A percentile compares a stretch with the other conserved stretches of the same genome.
These are phyloP conservation scores for Cryptosporidium meleagridis DNA, from an alignment of 169 alveolate species.

Conservation along the genomic window DNA sequence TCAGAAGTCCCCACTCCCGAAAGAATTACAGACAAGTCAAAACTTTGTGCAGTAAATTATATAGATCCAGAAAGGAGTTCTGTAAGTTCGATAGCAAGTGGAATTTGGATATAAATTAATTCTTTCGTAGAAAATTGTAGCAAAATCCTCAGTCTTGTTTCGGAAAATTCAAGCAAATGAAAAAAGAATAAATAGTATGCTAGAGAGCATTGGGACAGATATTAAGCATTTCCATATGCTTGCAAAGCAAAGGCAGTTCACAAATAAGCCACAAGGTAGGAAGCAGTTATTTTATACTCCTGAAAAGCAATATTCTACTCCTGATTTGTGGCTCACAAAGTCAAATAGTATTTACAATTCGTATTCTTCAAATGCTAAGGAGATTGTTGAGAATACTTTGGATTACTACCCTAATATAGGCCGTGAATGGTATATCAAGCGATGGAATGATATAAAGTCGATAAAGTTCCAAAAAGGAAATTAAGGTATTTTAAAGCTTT, in stretches of 20 bases:
- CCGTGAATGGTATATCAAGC: conserved; percentile 50
- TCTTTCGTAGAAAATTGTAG: conserved; percentile 21
- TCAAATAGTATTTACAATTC: conserved; percentile 55
- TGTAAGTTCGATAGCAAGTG: conserved; percentile 20
- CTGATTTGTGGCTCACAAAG: conserved; percentile 68
- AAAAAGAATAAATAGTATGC: conserved; percentile 34
- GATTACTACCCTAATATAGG: conserved; percentile 68
- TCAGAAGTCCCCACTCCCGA: conserved; percentile 14
- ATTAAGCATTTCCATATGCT: conserved; percentile 59
- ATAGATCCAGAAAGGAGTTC: conserved; percentile 26
- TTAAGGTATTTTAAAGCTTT: not conserved
- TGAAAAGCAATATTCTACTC: conserved; percentile 47
- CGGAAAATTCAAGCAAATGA: conserved; percentile 61
- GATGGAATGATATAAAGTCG: conserved; percentile 55
- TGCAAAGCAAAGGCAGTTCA: conserved; percentile 70
- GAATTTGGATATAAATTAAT: not conserved
- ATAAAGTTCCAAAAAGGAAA: conserved; percentile 28
- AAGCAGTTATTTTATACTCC: conserved; percentile 70
- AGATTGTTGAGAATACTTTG: conserved; percentile 41
- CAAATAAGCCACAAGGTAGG: conserved; percentile 70
- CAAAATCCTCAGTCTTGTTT: conserved; percentile 48
- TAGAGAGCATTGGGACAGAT: conserved; percentile 49
- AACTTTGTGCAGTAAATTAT: conserved; percentile 4
- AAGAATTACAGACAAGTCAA: conserved; percentile 13
- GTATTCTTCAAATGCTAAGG: conserved; percentile 54